Percentiles rank a stretch among this genome's conserved stretches.
These are phyloP conservation scores for Staphylotrichum tortipilum DNA, from an alignment of 495 filamentous ascomycete genomes.

Conservation along the genomic window DNA sequence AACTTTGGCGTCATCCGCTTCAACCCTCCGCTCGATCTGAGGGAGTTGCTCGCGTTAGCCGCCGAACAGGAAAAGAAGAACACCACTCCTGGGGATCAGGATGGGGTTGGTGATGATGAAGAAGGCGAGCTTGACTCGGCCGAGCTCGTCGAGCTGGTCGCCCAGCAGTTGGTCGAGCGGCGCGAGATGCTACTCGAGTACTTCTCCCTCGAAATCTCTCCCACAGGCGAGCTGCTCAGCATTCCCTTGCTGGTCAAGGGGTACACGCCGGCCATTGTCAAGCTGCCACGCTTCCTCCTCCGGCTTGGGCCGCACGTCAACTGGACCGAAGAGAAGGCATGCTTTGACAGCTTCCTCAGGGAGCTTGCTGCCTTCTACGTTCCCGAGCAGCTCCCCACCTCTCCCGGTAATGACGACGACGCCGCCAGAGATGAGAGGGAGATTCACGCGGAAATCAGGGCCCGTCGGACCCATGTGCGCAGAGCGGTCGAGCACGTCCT, in stretches of 20 bases:
- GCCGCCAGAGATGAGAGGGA: neutral
- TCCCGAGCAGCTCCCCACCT: conserved; percentile 67
- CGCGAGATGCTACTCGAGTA: conserved; percentile 89
- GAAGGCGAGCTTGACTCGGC: conserved; percentile 48
- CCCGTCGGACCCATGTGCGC: conserved; percentile 49
- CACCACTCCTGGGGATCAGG: conserved; percentile 11
- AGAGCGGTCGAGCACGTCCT: conserved; percentile 61
- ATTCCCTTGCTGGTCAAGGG: conserved; percentile 84
- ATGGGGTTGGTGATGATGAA: conserved; percentile 23
- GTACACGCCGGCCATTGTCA: conserved; percentile 75
- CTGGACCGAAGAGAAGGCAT: conserved; percentile 76
- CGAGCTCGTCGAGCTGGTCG: conserved; percentile 54
- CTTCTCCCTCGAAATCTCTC: conserved; percentile 76
- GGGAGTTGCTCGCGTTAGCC: conserved; percentile 62
- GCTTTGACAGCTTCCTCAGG: conserved; percentile 74
- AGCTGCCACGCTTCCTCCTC: conserved; percentile 82
- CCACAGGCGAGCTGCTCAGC: conserved; percentile 62
- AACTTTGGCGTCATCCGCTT: conserved; percentile 86
- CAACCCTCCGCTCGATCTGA: conserved; percentile 62
- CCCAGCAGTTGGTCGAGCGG: conserved; percentile 55
- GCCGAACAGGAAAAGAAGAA: conserved; percentile 54
- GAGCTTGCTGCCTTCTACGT: conserved; percentile 92
- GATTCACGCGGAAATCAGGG: conserved; percentile 33
- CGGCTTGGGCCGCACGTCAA: conserved; percentile 80
- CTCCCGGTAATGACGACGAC: conserved; percentile 28